Percentiles rank a stretch among this genome's conserved stretches.
Evolutionary conservation across 768 basidiomycete species (phyloP).

Genomic region (Mycena haematopus): DNA sequence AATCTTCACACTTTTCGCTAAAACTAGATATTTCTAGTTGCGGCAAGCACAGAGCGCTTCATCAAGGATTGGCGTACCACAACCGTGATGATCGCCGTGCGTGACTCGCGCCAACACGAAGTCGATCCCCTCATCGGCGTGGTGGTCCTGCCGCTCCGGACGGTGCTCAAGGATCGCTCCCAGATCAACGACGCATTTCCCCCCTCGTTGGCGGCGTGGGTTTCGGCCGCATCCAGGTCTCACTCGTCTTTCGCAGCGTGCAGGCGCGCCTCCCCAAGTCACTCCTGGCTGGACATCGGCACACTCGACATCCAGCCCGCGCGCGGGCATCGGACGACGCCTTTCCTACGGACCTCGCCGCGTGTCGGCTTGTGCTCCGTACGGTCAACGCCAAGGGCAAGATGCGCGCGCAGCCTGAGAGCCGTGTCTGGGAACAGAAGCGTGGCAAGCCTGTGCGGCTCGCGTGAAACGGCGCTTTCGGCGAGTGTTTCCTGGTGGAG

Average conservation of each 20-base stretch:
- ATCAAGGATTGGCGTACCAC: constrained; percentile 66
- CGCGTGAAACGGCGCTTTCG: constrained; percentile 49
- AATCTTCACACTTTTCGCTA: neutral
- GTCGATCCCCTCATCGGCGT: constrained; percentile 74
- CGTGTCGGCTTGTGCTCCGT: constrained; percentile 49
- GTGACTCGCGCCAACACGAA: constrained; percentile 64
- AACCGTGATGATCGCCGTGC: constrained; percentile 68
- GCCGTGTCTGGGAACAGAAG: constrained; percentile 43
- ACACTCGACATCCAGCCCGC: constrained; percentile 59
- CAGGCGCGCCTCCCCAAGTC: constrained; percentile 62
- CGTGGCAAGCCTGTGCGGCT: constrained; percentile 40
- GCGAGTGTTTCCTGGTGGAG: constrained; percentile 46
- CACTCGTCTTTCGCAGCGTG: constrained; percentile 71
- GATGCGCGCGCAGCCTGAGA: constrained; percentile 36
- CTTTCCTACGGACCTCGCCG: constrained; percentile 42
- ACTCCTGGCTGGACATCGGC: constrained; percentile 72
- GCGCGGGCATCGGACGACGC: constrained; percentile 38
- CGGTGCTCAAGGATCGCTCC: constrained; percentile 57
- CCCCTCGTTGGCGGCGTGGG: constrained; percentile 77
- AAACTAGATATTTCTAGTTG: constrained; percentile 44
- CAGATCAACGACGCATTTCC: constrained; percentile 63
- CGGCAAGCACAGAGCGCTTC: constrained; percentile 74
- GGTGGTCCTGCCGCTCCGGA: constrained; percentile 57
- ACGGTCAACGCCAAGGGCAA: constrained; percentile 46
- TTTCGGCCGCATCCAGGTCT: constrained; percentile 67